A percentile compares a stretch with the other conserved stretches of the same genome.
phyloP scores from a whole-genome alignment of 495 filamentous ascomycete genomes.

The Lophiotrema nucula region DNA sequence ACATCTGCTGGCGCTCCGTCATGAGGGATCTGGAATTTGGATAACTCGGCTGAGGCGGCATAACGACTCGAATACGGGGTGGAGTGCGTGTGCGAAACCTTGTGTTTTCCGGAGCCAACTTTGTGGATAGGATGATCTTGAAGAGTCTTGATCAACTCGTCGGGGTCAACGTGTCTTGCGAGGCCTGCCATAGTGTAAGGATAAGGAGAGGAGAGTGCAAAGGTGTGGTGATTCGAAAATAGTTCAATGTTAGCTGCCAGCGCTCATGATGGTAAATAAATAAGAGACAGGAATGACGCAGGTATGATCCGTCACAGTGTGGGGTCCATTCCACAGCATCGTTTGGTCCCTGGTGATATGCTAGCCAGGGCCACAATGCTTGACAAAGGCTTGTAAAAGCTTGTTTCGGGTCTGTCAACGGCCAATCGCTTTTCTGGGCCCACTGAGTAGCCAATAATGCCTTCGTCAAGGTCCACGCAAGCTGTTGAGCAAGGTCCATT shows the following conservation, averaged over 20 bases:
- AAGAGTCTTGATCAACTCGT: slow-evolving; percentile 34
- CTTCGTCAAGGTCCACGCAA: too few relatives aligned
- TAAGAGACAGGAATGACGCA: not conserved
- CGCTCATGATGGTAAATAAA: too few relatives aligned
- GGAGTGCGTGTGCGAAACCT: slow-evolving; percentile 54
- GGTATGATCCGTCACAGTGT: too few relatives aligned
- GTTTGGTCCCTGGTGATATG: not conserved
- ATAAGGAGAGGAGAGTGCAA: too few relatives aligned
- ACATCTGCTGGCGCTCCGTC: slow-evolving; percentile 62
- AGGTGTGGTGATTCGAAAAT: not conserved
- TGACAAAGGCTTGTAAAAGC: slow-evolving; percentile 23
- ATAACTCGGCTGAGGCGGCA: slow-evolving; percentile 58
- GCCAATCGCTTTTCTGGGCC: slow-evolving; percentile 4
- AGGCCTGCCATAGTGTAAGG: slow-evolving; percentile 31
- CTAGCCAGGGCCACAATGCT: slow-evolving; percentile 4
- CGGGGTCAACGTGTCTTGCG: slow-evolving; percentile 34
- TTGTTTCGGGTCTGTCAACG: not conserved
- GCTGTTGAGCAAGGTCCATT: too few relatives aligned
- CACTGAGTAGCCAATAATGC: too few relatives aligned
- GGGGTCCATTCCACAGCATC: too few relatives aligned
- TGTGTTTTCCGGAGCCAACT: slow-evolving; percentile 43
- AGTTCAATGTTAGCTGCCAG: too few relatives aligned
- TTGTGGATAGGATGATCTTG: slow-evolving; percentile 43
- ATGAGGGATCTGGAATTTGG: slow-evolving; percentile 64
- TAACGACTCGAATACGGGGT: slow-evolving; percentile 67